A percentile compares a stretch with the other conserved stretches of the same genome.
phyloP scores from a whole-genome alignment of 140 eudicot genomes.

The Anethum foeniculum region DNA sequence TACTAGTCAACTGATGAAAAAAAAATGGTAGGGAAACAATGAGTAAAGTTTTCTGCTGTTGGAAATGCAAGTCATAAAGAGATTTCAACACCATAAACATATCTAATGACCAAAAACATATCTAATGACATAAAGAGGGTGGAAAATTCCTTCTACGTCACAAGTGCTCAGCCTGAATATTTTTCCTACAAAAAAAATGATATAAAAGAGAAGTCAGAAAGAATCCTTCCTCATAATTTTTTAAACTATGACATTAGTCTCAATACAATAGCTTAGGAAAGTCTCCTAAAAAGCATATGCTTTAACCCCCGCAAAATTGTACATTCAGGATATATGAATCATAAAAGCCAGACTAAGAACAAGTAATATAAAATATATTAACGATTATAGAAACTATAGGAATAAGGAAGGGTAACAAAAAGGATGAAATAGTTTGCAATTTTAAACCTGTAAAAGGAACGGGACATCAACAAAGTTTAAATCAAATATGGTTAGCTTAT shows the following conservation, averaged over 20 bases:
- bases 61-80: neutral
- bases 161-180: neutral
- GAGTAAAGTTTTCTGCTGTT: neutral
- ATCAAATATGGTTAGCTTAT: neutral
- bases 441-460: neutral
- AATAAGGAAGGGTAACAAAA: neutral
- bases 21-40: neutral
- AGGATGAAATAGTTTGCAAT: neutral
- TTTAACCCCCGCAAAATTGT: neutral
- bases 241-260: neutral
- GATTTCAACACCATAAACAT: neutral
- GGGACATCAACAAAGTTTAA: neutral
- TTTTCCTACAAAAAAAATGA: neutral
- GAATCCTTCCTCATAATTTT: neutral
- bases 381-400: neutral
- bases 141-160: neutral
- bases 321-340: neutral
- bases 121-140: neutral
- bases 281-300: neutral
- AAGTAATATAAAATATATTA: neutral
- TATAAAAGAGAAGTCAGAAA: neutral
- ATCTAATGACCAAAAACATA: neutral
- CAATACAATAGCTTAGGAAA: neutral
- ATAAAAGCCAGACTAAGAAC: neutral
- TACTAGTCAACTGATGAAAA: neutral